These are phyloP conservation scores for Boletus smithii DNA, from an alignment of 1,284 basidiomycete species.

Conservation along the genomic window DNA sequence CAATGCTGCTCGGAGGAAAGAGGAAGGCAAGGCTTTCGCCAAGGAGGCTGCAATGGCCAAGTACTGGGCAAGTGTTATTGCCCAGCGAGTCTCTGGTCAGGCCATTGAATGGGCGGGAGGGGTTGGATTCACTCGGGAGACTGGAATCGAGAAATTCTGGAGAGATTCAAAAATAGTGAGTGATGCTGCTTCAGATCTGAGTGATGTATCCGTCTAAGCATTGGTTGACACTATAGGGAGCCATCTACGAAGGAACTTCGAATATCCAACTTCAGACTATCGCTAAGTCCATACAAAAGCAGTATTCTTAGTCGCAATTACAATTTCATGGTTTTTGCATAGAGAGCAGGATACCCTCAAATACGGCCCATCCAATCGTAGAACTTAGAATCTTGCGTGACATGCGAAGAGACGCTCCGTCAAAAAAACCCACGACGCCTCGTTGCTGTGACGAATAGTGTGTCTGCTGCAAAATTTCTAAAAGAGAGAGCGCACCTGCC, in stretches of 20 bases:
- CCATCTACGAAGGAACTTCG: conserved; percentile 94
- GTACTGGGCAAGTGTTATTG: conserved; percentile 85
- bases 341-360: conserved; percentile 76
- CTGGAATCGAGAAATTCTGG: conserved; percentile 93
- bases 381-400: conserved; percentile 88
- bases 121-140: conserved; percentile 91
- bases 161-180: conserved; percentile 92
- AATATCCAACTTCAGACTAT: conserved; percentile 98
- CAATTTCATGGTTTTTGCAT: conserved; percentile 44
- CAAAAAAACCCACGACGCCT: conserved; percentile 77
- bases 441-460: conserved; percentile 51
- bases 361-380: conserved; percentile 90
- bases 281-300: conserved; percentile 85
- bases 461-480: neutral
- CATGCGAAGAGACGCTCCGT: conserved; percentile 79
- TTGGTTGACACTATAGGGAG: conserved; percentile 51
- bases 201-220: conserved; percentile 5
- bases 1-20: conserved; percentile 92
- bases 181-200: conserved; percentile 15
- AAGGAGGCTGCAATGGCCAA: conserved; percentile 98
- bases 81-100: conserved; percentile 81
- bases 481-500: conserved; percentile 48
- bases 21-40: conserved; percentile 84
- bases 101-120: conserved; percentile 99
- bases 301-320: conserved; percentile 62